These are phyloP conservation scores for Leavenworthia alabamica DNA, from an alignment of 345 rosid species.

Conservation along the genomic window DNA sequence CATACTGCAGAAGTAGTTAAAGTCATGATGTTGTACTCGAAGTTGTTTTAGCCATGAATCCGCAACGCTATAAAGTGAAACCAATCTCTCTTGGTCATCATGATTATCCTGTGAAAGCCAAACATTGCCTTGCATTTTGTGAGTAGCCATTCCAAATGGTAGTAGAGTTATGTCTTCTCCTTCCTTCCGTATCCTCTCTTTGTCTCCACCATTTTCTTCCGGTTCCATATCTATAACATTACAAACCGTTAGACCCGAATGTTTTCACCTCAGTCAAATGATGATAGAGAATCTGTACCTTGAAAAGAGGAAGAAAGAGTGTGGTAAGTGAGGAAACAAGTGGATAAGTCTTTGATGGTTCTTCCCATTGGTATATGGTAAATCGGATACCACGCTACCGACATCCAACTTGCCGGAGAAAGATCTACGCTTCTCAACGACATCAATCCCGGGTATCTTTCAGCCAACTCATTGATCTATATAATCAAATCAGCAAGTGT, in stretches of 20 bases:
- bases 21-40: conserved; percentile 90
- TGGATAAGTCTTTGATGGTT: conserved; percentile 88
- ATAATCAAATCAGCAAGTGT: conserved; percentile 6
- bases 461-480: conserved; percentile 77
- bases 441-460: conserved; percentile 68
- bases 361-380: conserved; percentile 99
- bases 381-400: conserved; percentile 97
- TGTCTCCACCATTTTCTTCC: conserved; percentile 46
- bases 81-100: conserved; percentile 67
- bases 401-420: conserved; percentile 99
- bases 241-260: neutral
- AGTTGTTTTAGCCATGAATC: conserved; percentile 99
- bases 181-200: conserved; percentile 41
- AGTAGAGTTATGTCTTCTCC: conserved; percentile 57
- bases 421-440: conserved; percentile 91
- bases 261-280: neutral
- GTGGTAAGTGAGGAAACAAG: conserved; percentile 94
- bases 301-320: conserved; percentile 92
- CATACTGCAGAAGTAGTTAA: conserved; percentile 67
- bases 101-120: conserved; percentile 80
- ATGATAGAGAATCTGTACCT: conserved; percentile 38
- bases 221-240: conserved; percentile 39
- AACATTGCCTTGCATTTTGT: conserved; percentile 93
- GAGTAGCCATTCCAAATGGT: conserved; percentile 85
- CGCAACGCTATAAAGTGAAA: conserved; percentile 78